Percentiles rank a stretch among this genome's conserved stretches.
Conservation (phyloP, 2,329 filamentous ascomycete species). For the Penicillium italicum region DNA sequence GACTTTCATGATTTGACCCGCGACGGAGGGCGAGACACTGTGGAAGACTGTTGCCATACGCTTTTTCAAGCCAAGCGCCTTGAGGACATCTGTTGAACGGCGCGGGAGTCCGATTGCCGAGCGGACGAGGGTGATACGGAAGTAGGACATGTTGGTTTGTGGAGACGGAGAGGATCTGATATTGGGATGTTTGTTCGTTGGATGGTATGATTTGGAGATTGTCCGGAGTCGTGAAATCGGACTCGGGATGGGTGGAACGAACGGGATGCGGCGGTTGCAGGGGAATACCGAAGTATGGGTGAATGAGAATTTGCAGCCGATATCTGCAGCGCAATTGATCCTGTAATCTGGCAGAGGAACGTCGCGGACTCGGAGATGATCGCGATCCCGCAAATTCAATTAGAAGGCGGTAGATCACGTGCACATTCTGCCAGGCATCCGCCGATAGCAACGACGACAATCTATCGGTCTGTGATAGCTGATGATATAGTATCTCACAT, state of each 20-base stretch:
- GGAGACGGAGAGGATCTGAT: background rate
- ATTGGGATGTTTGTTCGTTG: background rate
- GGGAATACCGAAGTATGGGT: background rate
- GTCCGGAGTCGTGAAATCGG: background rate
- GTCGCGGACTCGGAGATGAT: background rate
- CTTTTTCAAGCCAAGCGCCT: conserved; percentile 78
- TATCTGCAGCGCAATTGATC: background rate
- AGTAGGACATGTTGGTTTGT: conserved; percentile 63
- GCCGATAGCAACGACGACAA: conserved; percentile 17
- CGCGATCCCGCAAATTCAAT: conserved; percentile 11
- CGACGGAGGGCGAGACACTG: conserved; percentile 73
- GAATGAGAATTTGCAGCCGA: background rate
- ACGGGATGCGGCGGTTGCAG: background rate
- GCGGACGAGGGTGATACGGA: conserved; percentile 86
- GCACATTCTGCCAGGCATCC: conserved; percentile 16
- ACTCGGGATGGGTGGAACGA: background rate
- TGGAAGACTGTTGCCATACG: conserved; percentile 87
- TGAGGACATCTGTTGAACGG: conserved; percentile 74
- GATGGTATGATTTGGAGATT: background rate
- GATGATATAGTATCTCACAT: background rate
- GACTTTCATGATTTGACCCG: conserved; percentile 88
- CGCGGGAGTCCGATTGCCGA: conserved; percentile 83
- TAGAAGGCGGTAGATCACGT: conserved; percentile 36
- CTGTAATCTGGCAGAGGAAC: background rate
- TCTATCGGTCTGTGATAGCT: conserved; percentile 1